Evolutionary conservation across 129 eudicot species (phyloP), one percentile per base, ranked within the genome.

Genomic region (Smallanthus sonchifolius): DNA sequence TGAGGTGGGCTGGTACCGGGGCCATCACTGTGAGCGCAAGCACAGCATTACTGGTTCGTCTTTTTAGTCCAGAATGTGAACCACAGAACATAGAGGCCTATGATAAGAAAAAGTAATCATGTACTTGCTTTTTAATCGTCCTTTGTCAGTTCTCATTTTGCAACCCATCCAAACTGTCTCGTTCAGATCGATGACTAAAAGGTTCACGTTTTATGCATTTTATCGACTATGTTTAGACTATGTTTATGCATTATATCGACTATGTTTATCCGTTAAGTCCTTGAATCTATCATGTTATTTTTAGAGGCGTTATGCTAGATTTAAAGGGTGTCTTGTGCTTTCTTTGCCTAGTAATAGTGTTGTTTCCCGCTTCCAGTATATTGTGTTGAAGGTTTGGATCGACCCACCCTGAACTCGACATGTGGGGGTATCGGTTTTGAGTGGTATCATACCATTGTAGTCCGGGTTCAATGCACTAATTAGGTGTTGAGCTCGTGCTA

Each of bases 51-150:
- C 86, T 94, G 79, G 98, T 94, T 51, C 93, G 96, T 17, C 88
- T 90, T 51, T 82, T 94, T 76, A 90, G 97, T 65, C 93, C 96
- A 4, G 98, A 94, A 78, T 94, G 98, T 80, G 96, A 94, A 72
- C 98, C 97, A n/a, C 96, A 91, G 67, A 94, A 94, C 66, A 94
- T 91, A 73, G 96, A 88, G 67, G 97, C 99, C 24, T 94, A 91
- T 75, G 99, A 90, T 84, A 77, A 74, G 67, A 90, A 81, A 79
- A 82, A 75, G 64, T 84, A 85, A 76, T 3, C 32, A 49, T 49
- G n/a, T 45, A n/a, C 56, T 49, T 48, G 55, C 55, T n/a, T n/a
- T n/a, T 49, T n/a, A 49, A 49, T 49, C 55, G 0, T 49, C 4
- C n/a, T 45, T 13, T 49, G 7, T n/a, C 15, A 4, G 24, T n/a